Evolutionary conservation across 1,284 basidiomycete species (phyloP), one percentile per base, ranked within the genome.

Genomic region (Butyriboletus appendiculatus): DNA sequence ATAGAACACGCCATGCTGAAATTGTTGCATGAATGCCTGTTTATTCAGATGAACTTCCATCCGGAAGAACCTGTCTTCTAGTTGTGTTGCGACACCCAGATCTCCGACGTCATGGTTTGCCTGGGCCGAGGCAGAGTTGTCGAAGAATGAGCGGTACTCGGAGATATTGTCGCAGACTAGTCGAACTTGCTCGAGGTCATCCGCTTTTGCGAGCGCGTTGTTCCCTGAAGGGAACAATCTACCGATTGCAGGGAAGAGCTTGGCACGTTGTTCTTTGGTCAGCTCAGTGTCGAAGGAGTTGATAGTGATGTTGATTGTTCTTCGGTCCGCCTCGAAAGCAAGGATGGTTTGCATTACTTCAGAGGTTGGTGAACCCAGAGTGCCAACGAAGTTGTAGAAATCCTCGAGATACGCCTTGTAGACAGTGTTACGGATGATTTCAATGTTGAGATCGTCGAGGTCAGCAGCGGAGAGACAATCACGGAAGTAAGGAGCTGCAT

Each of bases 401-500:
- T 99, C 97, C 73, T 98, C 96, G 54, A 99, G 88, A 75, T 99
- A 99, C 15, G 96, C 91, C 75, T 98, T 98, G 84, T 99, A 99
- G 44, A 99, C 90, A n/a, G 96, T 96, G 76, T 99, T 99, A 45
- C 97, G 93, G 73, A 99, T 96, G 75, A 99, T 98, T 77, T 99
- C 97, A 66, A 99, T 99, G 79, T 99, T 98, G 60, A 99, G 86
- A 73, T 99, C 97, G 71, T 99, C 97, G 38, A 99, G 84, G 71
- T 99, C 97, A 33, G 92, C 86, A 9, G 96, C 96, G 24, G 94
- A 92, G 43, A 99, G 81, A 72, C 96, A 98, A 65, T 95, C 90
- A 35, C 93, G 87, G 83, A 99, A 99, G 77, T 99, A 99, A 5
- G 95, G 93, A 1, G 97, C 96, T 96, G 58, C 14, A 22, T 57